Percentiles rank a stretch among this genome's conserved stretches.
Evolutionary conservation across 805 yeast species (phyloP).

Genomic region (Yarrowia sp.): DNA sequence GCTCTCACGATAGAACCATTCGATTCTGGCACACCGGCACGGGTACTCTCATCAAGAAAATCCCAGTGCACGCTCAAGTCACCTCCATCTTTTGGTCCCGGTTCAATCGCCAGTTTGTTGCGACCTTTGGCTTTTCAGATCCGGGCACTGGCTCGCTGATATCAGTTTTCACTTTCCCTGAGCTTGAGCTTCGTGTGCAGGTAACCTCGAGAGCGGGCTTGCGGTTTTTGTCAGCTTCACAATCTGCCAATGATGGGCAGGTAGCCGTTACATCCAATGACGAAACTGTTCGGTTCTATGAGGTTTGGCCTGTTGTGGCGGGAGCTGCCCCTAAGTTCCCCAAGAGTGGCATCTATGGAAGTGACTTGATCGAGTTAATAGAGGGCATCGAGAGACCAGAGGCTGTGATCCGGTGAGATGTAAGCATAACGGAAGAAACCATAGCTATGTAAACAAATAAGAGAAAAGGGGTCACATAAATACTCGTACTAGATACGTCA

Average conservation of each 20-base stretch:
- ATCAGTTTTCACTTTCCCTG: conserved; percentile 65
- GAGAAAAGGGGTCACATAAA: not conserved
- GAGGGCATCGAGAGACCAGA: conserved; percentile 32
- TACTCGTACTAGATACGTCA: too few relatives aligned
- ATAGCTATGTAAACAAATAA: not conserved
- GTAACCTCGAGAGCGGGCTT: conserved; percentile 51
- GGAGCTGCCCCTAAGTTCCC: conserved; percentile 9
- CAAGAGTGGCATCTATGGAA: conserved; percentile 22
- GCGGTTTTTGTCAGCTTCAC: conserved; percentile 62
- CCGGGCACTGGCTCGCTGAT: conserved; percentile 50
- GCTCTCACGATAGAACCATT: conserved; percentile 73
- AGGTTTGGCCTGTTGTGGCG: conserved; percentile 53
- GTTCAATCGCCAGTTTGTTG: conserved; percentile 59
- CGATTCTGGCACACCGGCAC: conserved; percentile 82
- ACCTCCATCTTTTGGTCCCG: conserved; percentile 78
- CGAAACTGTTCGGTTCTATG: conserved; percentile 70
- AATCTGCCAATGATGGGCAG: conserved; percentile 60
- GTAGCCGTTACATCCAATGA: conserved; percentile 77
- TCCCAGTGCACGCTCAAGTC: conserved; percentile 65
- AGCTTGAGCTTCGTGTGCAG: conserved; percentile 47
- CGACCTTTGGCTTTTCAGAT: conserved; percentile 78
- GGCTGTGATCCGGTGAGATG: conserved; percentile 31
- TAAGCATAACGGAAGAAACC: not conserved
- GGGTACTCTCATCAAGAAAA: conserved; percentile 63
- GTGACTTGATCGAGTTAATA: conserved; percentile 23